A percentile compares a stretch with the other conserved stretches of the same genome.
phyloP scores from a whole-genome alignment of 257 asterid genomes.

The Nicotiana benthamiana region DNA sequence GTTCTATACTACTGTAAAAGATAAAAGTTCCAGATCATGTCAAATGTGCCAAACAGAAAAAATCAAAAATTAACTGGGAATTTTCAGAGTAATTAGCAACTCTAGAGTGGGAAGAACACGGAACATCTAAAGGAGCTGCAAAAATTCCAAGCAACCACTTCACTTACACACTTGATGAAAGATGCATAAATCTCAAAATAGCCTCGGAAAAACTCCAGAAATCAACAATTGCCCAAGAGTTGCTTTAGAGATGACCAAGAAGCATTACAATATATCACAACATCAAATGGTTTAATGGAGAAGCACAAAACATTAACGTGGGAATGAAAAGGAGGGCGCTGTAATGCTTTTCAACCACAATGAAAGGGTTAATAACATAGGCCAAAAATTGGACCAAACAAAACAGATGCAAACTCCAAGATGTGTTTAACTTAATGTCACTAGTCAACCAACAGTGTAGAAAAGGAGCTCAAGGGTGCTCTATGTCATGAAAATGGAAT shows the following conservation, averaged over 20 bases:
- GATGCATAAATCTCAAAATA: constrained; percentile 1
- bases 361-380: not conserved
- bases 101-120: not conserved
- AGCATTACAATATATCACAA: not conserved
- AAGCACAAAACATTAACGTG: not conserved
- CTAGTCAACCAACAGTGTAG: not conserved
- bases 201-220: not conserved
- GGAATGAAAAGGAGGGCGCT: not conserved
- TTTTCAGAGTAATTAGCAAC: not conserved
- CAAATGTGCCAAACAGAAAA: not conserved
- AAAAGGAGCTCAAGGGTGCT: not conserved
- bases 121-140: not conserved
- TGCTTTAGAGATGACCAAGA: not conserved
- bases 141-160: not conserved
- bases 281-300: not conserved
- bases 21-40: not conserved
- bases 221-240: not conserved
- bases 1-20: not conserved
- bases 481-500: not conserved
- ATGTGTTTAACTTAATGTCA: not conserved
- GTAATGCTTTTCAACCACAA: not conserved
- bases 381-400: not conserved
- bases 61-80: not conserved
- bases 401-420: not conserved
- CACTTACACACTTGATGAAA: not conserved